phyloP scores from a whole-genome alignment of 2,329 filamentous ascomycete species.

The Fusarium ramigenum region DNA sequence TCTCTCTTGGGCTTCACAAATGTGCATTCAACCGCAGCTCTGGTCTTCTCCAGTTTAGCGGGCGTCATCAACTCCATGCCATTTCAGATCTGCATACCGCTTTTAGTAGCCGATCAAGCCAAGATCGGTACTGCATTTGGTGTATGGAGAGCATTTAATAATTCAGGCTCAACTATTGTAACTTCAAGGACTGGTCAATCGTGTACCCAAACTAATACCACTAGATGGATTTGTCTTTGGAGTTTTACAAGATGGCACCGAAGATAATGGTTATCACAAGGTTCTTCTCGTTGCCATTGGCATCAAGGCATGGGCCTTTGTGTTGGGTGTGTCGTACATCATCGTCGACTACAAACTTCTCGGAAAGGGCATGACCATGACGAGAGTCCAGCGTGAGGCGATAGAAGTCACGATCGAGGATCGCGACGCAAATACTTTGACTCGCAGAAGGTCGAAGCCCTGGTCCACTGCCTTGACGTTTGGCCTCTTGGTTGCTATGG shows the following conservation, averaged over 20 bases:
- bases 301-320: background rate
- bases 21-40: background rate
- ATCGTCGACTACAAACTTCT: background rate
- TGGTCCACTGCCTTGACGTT: background rate
- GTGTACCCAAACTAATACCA: background rate
- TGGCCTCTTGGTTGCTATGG: background rate
- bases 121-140: background rate
- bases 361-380: background rate
- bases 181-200: accelerated
- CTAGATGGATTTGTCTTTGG: background rate
- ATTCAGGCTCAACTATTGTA: background rate
- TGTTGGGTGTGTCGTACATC: background rate
- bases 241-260: background rate
- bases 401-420: background rate
- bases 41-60: background rate
- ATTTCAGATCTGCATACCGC: background rate
- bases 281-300: background rate
- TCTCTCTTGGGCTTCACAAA: background rate
- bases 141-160: background rate
- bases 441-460: background rate
- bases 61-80: background rate
- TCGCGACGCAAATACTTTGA: background rate
- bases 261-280: background rate
- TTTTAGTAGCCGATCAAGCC: background rate
- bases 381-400: background rate